Conservation (phyloP, 2,329 filamentous ascomycete species). For the Monosporascus sp. region DNA sequence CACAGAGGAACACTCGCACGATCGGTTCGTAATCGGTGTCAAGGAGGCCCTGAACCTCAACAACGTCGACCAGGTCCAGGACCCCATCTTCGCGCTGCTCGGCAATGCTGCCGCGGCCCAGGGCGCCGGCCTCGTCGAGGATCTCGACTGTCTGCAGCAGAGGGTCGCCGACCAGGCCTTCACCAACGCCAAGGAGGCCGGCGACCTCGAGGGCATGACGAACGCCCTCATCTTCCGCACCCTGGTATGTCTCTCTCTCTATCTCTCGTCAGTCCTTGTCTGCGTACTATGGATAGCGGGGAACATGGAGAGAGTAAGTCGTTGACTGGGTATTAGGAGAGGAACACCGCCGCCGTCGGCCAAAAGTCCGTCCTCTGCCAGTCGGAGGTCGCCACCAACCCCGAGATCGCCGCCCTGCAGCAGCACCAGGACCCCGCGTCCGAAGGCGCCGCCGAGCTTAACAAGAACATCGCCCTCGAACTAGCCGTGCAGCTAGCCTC, state of each 20-base stretch:
- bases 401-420: slow-evolving; percentile 58
- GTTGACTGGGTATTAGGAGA: slow-evolving; percentile 34
- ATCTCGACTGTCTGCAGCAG: slow-evolving; percentile 41
- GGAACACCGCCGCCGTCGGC: slow-evolving; percentile 56
- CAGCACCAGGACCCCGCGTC: slow-evolving; percentile 67
- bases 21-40: slow-evolving; percentile 24
- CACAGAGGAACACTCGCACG: slow-evolving; percentile 29
- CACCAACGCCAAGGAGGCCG: slow-evolving; percentile 50
- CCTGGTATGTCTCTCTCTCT: slow-evolving; percentile 45
- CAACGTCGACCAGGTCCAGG: slow-evolving; percentile 26
- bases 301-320: not conserved
- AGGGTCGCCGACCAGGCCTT: slow-evolving; percentile 53
- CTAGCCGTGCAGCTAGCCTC: slow-evolving; percentile 55
- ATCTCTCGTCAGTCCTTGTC: slow-evolving; percentile 37
- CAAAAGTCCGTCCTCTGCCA: slow-evolving; percentile 52
- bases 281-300: not conserved
- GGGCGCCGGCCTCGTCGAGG: slow-evolving; percentile 34
- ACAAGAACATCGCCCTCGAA: slow-evolving; percentile 56
- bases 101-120: slow-evolving; percentile 43
- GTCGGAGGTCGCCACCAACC: slow-evolving; percentile 50
- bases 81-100: slow-evolving; percentile 27
- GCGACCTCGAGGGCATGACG: slow-evolving; percentile 49
- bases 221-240: slow-evolving; percentile 50
- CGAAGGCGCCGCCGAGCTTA: slow-evolving; percentile 46
- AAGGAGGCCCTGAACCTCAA: slow-evolving; percentile 23